A percentile compares a stretch with the other conserved stretches of the same genome.
phyloP scores from a whole-genome alignment of 164 flowering plant species.

The Nymphaea colorata region DNA sequence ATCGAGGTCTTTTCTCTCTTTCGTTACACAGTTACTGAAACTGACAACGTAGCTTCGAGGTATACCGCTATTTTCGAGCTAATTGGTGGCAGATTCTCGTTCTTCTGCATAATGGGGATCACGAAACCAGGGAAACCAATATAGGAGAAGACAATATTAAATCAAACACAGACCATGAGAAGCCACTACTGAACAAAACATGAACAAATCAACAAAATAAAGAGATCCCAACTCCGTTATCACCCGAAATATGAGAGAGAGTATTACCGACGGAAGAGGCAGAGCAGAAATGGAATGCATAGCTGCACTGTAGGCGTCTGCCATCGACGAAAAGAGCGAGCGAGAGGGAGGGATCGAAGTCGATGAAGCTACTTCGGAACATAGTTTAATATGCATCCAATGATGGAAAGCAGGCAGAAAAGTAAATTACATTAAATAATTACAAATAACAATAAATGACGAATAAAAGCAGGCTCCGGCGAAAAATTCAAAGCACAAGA shows the following conservation, averaged over 20 bases:
- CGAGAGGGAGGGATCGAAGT: not conserved
- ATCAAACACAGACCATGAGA: not conserved
- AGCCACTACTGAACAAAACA: not conserved
- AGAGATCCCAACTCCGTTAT: not conserved
- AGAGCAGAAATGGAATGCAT: not conserved
- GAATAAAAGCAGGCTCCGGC: too few relatives aligned
- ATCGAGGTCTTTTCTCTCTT: not conserved
- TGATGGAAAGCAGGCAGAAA: too few relatives aligned
- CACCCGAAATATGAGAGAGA: not conserved
- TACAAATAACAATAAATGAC: too few relatives aligned
- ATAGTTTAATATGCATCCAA: too few relatives aligned
- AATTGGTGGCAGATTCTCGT: not conserved
- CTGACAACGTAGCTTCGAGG: not conserved
- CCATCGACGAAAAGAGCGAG: not conserved
- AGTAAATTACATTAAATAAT: too few relatives aligned
- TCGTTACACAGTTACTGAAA: not conserved
- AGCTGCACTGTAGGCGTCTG: not conserved
- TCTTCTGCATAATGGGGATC: slow-evolving; percentile 1
- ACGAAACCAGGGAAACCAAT: not conserved
- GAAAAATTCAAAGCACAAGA: too few relatives aligned
- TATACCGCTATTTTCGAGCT: slow-evolving; percentile 1
- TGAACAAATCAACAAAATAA: too few relatives aligned
- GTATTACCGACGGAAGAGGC: not conserved
- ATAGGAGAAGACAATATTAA: not conserved
- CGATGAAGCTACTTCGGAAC: too few relatives aligned